phyloP scores from a whole-genome alignment of 257 asterid genomes.

The Solanum gracilifrons region DNA sequence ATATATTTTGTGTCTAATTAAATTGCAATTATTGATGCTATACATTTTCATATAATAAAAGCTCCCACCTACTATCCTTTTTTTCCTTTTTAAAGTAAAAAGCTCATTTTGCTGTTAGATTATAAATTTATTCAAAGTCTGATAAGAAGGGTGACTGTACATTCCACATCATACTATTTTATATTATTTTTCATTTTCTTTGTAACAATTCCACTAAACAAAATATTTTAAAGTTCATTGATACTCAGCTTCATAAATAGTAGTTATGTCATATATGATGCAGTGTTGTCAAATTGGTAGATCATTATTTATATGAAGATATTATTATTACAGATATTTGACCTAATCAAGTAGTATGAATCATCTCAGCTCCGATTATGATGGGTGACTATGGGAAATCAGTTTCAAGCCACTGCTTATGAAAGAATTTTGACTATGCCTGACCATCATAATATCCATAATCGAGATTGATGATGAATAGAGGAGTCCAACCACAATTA shows the following conservation, averaged over 20 bases:
- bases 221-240: too few relatives aligned
- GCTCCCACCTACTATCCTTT: background rate
- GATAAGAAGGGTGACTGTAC: background rate
- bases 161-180: background rate
- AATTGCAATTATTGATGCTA: background rate
- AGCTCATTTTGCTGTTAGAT: background rate
- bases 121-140: background rate
- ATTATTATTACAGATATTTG: too few relatives aligned
- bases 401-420: too few relatives aligned
- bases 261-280: background rate
- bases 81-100: too few relatives aligned
- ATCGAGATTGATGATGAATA: background rate
- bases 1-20: background rate
- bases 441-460: too few relatives aligned
- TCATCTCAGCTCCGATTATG: background rate
- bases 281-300: background rate
- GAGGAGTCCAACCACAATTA: background rate
- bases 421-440: background rate
- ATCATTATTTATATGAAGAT: background rate
- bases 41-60: background rate
- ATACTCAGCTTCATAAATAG: too few relatives aligned
- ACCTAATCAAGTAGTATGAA: background rate
- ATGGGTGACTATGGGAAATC: background rate
- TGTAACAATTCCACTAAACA: background rate
- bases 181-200: background rate